Evolutionary conservation across 306 rosid genomes (phyloP), one percentile per base, ranked within the genome.

Genomic region (Ormosia emarginata): DNA sequence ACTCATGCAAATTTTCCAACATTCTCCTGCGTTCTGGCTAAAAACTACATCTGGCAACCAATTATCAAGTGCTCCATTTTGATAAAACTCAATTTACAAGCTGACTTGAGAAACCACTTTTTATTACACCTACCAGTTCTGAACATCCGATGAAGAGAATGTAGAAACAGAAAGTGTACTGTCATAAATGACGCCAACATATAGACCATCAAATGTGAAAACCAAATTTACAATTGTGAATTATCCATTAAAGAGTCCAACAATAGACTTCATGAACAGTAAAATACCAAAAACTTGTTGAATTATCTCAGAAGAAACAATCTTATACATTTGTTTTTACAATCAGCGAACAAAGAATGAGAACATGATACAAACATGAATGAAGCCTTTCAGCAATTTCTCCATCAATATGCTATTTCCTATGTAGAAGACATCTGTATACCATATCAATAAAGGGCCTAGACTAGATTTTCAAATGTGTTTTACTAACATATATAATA

Each of bases 401-500:
- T 74, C 32, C 69, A 44, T 44, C 85, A 79, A 39, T 15, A 46
- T 13, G 32, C 29, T 68, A 63, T 46, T 43, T 77, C 62, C 83
- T 8, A 64, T 34, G 63, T 30, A 71, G 73, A 71, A 57, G 12
- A 17, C 40, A 50, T 29, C 14, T 5, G 49, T 74, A 68, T 71
- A 64, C 7, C 15, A 70, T 24, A 49, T 58, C 49, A 40, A 81
- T 11, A 9, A 63, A 44, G 43, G 66, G 12, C 62, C 78, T 67
- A 59, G 2, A 73, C 61, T 47, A 50, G 14, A 59, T 17, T 59
- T 49, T 61, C 49, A 57, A 85, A 30, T 44, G 37, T 52, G 83
- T 76, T 83, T 67, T 83, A 46, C 43, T 13, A 66, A 36, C 80
- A 72, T 37, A 17, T 40, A 78, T 73, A 79, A 83, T 70, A 73